A percentile compares a stretch with the other conserved stretches of the same genome.
phyloP scores from a whole-genome alignment of 306 rosid species.

The Vicia villosa region DNA sequence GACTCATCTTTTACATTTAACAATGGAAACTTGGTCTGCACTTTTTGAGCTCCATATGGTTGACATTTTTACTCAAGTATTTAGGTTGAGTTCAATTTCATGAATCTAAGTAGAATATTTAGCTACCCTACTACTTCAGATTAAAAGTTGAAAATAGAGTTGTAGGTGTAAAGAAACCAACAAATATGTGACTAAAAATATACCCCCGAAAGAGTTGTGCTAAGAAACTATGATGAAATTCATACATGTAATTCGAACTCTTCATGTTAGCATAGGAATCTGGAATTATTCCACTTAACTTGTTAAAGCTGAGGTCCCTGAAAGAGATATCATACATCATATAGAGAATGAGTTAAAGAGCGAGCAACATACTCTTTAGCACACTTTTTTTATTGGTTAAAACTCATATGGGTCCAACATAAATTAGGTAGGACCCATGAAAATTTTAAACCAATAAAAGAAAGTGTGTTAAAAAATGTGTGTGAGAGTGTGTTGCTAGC shows the following conservation, averaged over 20 bases:
- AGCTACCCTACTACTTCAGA: neutral
- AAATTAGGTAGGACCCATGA: neutral
- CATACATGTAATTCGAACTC: constrained; percentile 50
- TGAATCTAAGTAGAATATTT: neutral
- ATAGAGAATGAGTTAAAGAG: constrained; percentile 6
- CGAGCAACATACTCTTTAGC: too few relatives aligned
- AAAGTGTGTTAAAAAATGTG: too few relatives aligned
- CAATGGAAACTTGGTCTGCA: neutral
- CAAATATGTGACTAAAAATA: neutral
- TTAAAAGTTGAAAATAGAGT: neutral
- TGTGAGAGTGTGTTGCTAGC: too few relatives aligned
- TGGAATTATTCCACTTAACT: constrained; percentile 63
- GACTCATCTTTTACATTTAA: neutral
- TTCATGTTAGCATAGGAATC: constrained; percentile 28
- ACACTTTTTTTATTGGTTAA: too few relatives aligned
- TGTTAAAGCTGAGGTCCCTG: constrained; percentile 91
- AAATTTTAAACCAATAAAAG: too few relatives aligned
- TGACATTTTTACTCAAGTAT: neutral
- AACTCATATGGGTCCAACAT: too few relatives aligned
- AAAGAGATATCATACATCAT: constrained; percentile 4
- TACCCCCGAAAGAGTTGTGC: neutral
- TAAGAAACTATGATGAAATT: neutral
- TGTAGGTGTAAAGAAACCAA: constrained; percentile 6
- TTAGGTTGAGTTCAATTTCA: neutral
- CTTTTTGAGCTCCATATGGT: neutral